These are phyloP conservation scores for Cyberlindnera subsufficiens DNA, from an alignment of 805 yeast genomes.

Conservation along the genomic window DNA sequence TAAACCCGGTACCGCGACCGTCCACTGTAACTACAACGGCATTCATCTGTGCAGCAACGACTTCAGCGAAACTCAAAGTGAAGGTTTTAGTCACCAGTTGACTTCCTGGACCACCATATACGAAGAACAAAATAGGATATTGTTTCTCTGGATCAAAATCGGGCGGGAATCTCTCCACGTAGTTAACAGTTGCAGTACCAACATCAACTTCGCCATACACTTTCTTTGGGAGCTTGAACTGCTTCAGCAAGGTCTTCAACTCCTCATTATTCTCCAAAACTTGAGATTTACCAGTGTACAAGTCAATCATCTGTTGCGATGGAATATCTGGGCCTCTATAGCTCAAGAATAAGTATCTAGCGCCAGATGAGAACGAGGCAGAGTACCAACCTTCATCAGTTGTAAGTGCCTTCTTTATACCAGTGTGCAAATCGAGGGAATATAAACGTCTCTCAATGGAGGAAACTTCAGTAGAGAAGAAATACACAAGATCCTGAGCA, in stretches of 20 bases:
- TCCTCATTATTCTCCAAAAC: conserved; percentile 35
- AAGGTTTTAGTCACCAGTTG: conserved; percentile 69
- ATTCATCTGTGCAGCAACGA: conserved; percentile 68
- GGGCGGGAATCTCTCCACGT: conserved; percentile 72
- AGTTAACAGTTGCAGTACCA: conserved; percentile 47
- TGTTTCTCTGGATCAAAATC: conserved; percentile 46
- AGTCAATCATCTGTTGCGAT: conserved; percentile 62
- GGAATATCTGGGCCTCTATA: conserved; percentile 81
- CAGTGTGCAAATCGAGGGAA: conserved; percentile 51
- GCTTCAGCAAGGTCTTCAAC: conserved; percentile 30
- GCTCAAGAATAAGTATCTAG: conserved; percentile 62
- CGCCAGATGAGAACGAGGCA: conserved; percentile 75
- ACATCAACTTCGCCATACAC: conserved; percentile 48
- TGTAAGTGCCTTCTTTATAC: conserved; percentile 28
- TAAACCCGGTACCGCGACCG: conserved; percentile 94
- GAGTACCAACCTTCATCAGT: conserved; percentile 57
- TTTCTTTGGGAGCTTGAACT: conserved; percentile 53
- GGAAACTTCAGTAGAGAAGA: conserved; percentile 67
- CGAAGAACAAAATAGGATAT: conserved; percentile 84
- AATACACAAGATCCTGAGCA: conserved; percentile 45
- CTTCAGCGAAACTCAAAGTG: conserved; percentile 61
- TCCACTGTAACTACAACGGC: conserved; percentile 93
- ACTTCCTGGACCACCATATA: conserved; percentile 95
- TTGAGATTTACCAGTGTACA: conserved; percentile 31
- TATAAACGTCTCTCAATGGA: conserved; percentile 83